These are phyloP conservation scores for Biscogniauxia marginata DNA, from an alignment of 2,329 filamentous ascomycete species.

Conservation along the genomic window DNA sequence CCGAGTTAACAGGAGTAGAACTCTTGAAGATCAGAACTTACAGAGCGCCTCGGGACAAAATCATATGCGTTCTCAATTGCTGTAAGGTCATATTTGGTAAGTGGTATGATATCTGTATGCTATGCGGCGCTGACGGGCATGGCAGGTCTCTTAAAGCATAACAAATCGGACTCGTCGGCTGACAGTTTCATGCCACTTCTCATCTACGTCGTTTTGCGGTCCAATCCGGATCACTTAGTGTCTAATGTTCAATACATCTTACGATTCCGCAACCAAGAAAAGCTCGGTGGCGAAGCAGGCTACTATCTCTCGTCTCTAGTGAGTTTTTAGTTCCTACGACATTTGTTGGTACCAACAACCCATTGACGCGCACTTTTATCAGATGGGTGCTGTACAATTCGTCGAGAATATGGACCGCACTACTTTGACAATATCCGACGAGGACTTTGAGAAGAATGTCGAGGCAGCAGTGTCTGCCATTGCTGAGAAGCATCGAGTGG, in stretches of 20 bases:
- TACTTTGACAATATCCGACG: constrained; percentile 86
- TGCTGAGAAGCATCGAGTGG: constrained; percentile 75
- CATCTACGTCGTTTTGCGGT: constrained; percentile 93
- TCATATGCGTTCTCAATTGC: constrained; percentile 96
- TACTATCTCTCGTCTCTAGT: constrained; percentile 96
- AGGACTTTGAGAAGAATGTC: constrained; percentile 95
- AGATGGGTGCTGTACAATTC: constrained; percentile 94
- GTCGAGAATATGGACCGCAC: constrained; percentile 96
- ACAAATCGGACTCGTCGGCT: constrained; percentile 90
- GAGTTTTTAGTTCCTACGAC: constrained; percentile 30
- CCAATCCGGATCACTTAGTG: constrained; percentile 91
- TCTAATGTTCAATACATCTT: constrained; percentile 98
- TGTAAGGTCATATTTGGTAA: constrained; percentile 98
- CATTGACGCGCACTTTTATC: constrained; percentile 1
- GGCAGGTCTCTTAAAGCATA: constrained; percentile 79
- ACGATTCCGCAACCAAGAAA: constrained; percentile 95
- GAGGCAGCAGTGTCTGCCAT: constrained; percentile 94
- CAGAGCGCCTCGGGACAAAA: constrained; percentile 94
- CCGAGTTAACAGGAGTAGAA: constrained; percentile 55
- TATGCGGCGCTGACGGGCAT: constrained; percentile 12
- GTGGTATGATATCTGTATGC: constrained; percentile 19
- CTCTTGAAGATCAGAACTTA: constrained; percentile 96
- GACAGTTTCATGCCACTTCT: constrained; percentile 94
- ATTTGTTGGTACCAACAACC: background rate
- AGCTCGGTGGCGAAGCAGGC: constrained; percentile 93